phyloP scores from a whole-genome alignment of 2,329 filamentous ascomycete species.

The Tolypocladium tundrense region DNA sequence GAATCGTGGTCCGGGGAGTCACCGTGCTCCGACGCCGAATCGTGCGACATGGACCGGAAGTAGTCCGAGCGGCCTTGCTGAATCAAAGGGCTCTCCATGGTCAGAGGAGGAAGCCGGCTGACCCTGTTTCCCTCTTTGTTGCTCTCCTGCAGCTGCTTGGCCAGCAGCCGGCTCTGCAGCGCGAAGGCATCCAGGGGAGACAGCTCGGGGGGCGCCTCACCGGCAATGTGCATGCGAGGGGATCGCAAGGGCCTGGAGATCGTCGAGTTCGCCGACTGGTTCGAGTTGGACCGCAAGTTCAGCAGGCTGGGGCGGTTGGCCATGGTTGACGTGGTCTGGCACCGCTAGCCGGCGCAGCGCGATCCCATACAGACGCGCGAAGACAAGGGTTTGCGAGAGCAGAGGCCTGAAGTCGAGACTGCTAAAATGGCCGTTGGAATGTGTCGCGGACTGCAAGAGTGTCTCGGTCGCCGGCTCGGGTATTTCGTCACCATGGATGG shows the following conservation, averaged over 20 bases:
- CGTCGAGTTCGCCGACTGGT: slow-evolving; percentile 33
- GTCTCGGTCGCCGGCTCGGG: slow-evolving; percentile 9
- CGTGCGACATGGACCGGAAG: slow-evolving; percentile 64
- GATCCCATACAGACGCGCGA: slow-evolving; percentile 5
- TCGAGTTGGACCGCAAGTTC: slow-evolving; percentile 49
- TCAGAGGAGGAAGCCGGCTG: slow-evolving; percentile 75
- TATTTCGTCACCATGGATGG: slow-evolving; percentile 10
- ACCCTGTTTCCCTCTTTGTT: slow-evolving; percentile 65
- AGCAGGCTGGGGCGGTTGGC: slow-evolving; percentile 45
- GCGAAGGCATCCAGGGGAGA: slow-evolving; percentile 95
- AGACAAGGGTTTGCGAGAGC: not conserved
- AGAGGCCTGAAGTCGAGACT: not conserved
- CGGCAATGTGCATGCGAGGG: slow-evolving; percentile 67
- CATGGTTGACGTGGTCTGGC: slow-evolving; percentile 27
- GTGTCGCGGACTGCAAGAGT: slow-evolving; percentile 5
- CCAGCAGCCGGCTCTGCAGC: slow-evolving; percentile 77
- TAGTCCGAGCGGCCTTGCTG: slow-evolving; percentile 67
- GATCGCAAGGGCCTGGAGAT: slow-evolving; percentile 51
- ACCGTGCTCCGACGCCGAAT: slow-evolving; percentile 38
- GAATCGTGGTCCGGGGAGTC: slow-evolving; percentile 16
- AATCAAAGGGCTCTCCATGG: slow-evolving; percentile 71
- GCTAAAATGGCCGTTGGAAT: slow-evolving; percentile 3
- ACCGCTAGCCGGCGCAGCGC: slow-evolving; percentile 3
- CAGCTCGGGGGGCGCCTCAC: slow-evolving; percentile 76
- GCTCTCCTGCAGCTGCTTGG: slow-evolving; percentile 75